Base-by-base conservation (phyloP, 768 basidiomycete genomes). In the Galerina marginata region DNA sequence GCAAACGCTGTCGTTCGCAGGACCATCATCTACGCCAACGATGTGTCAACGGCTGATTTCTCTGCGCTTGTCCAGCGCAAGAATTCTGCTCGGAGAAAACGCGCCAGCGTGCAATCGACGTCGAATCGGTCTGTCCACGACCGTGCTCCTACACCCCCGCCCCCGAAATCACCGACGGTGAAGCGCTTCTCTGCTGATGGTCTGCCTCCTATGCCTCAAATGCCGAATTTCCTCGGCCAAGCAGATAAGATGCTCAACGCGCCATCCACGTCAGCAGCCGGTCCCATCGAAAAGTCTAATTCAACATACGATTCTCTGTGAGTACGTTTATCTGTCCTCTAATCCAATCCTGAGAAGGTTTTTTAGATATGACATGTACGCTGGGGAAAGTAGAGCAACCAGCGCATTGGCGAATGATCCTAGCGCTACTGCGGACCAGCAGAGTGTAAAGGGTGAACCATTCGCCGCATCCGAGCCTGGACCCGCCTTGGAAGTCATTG, bases 141-240 rank as follows among this genome's bases (percentile, higher is more conserved):
- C 65, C 89, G 92, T 54, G 89, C 79, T 11, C 92, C 92, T 10
- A 94, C 93, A 7, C 92, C 92, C n/a, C 93, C 92, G 15, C 93
- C 93, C 36, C 86, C 90, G 12, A 84, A 84, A 63, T 76, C 83
- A 4, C 77, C 81, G 48, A 72, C 75, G 16, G 63, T 73, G 36
- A 83, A 82, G 62, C 85, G 89, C 39, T 91, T 92, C 75, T 90
- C 90, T 20, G 79, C 75, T 59, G 87, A 89, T 65, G 76, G 76
- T 39, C 82, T 87, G 2, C 90, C 91, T 44, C 91, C 91, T 9
- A 79, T 92, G 38, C 91, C 91, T 9, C 83, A 83, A 40, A 71
- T 89, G 50, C 84, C 89, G 40, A 72, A 78, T 59, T 80, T 86
- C 11, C 77, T 86, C 56, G 73, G 80, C 20, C 79, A 83, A 42